phyloP scores from a whole-genome alignment of 176 grass and related monocot genomes.

The Ampelocalamus luodianensis region DNA sequence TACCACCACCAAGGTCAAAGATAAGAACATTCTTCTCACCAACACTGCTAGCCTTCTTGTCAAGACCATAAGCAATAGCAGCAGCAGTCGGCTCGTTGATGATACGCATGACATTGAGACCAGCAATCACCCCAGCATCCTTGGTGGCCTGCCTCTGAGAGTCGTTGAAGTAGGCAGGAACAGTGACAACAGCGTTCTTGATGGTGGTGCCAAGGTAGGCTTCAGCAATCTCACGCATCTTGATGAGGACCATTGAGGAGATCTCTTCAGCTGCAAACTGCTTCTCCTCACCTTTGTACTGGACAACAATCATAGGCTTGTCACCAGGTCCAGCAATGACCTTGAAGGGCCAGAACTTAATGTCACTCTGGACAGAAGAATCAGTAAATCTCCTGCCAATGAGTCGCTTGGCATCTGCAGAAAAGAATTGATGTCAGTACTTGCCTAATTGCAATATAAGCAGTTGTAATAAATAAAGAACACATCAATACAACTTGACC shows the following conservation, averaged over 20 bases:
- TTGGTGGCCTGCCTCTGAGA: slow-evolving; percentile 36
- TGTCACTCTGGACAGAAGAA: slow-evolving; percentile 34
- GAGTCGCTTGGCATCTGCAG: slow-evolving; percentile 20
- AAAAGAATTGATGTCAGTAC: neutral
- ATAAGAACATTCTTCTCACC: slow-evolving; percentile 38
- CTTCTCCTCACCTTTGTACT: slow-evolving; percentile 40
- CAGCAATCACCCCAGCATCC: slow-evolving; percentile 35
- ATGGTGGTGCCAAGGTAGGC: slow-evolving; percentile 28
- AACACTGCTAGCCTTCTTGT: slow-evolving; percentile 7
- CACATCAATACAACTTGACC: neutral
- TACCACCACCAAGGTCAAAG: slow-evolving; percentile 32
- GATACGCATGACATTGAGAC: slow-evolving; percentile 35
- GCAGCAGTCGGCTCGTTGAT: slow-evolving; percentile 14
- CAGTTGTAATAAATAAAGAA: neutral
- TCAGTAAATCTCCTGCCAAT: slow-evolving; percentile 30
- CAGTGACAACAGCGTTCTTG: slow-evolving; percentile 26
- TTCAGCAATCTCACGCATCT: slow-evolving; percentile 41
- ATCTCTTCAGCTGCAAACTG: slow-evolving; percentile 37
- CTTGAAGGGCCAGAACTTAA: slow-evolving; percentile 38
- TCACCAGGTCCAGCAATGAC: slow-evolving; percentile 31
- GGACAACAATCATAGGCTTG: slow-evolving; percentile 37
- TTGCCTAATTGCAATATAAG: neutral
- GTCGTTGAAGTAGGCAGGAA: slow-evolving; percentile 26
- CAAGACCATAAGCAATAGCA: slow-evolving; percentile 20
- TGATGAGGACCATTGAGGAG: slow-evolving; percentile 39